Evolutionary conservation across 805 yeast species (phyloP).

Genomic region (Saccharomycopsis schoenii): DNA sequence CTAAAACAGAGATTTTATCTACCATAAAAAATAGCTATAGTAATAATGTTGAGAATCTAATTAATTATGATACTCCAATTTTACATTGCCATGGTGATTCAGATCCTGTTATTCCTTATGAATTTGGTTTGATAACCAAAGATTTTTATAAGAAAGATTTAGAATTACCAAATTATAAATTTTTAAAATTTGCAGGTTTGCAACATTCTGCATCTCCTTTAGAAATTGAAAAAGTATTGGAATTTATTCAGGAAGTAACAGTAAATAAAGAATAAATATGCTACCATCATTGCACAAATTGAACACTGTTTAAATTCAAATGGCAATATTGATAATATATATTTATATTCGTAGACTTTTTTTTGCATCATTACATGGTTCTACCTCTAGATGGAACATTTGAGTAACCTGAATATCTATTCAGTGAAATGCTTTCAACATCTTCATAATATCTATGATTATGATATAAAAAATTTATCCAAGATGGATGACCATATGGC

Average conservation of each 20-base stretch:
- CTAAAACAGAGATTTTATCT: slow-evolving; percentile 23
- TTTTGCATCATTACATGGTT: no score
- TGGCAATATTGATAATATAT: not conserved
- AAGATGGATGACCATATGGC: not conserved
- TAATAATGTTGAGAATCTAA: slow-evolving; percentile 20
- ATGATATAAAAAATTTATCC: not conserved
- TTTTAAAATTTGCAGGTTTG: slow-evolving; percentile 22
- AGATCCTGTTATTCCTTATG: slow-evolving; percentile 53
- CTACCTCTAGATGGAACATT: no score
- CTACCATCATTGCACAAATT: no score
- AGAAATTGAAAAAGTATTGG: slow-evolving; percentile 29
- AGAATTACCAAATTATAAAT: slow-evolving; percentile 28
- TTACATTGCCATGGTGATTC: slow-evolving; percentile 83
- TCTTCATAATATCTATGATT: not conserved
- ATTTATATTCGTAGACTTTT: no score
- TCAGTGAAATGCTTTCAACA: no score
- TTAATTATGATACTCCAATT: slow-evolving; percentile 58
- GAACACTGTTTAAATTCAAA: no score
- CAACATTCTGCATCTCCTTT: slow-evolving; percentile 32
- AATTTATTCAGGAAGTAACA: slow-evolving; percentile 23
- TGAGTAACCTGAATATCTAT: no score
- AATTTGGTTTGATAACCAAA: slow-evolving; percentile 28
- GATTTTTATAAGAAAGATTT: slow-evolving; percentile 27
- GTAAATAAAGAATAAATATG: slow-evolving; percentile 18
- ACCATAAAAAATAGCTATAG: slow-evolving; percentile 19